Conservation (phyloP, 768 basidiomycete species). For the Cubamyces lactineus region DNA sequence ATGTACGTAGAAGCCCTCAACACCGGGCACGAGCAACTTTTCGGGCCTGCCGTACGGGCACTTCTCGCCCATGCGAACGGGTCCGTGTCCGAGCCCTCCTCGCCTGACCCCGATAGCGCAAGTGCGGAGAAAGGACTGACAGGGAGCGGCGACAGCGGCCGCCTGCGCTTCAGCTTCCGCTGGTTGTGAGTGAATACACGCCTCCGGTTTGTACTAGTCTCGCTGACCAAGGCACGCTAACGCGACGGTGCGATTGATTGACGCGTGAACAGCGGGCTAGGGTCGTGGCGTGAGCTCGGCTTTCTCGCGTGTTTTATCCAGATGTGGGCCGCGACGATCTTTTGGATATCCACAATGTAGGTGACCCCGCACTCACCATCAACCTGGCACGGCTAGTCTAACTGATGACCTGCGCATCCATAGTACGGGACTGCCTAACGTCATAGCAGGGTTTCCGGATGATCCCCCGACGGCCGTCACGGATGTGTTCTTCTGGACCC, state of each 20-base stretch:
- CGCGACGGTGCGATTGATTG: constrained; percentile 32
- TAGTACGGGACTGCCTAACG: constrained; percentile 46
- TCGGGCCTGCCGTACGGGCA: constrained; percentile 39
- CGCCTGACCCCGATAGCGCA: constrained; percentile 4
- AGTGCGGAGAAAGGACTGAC: constrained; percentile 9
- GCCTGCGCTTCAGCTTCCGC: constrained; percentile 12
- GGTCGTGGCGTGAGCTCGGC: constrained; percentile 45
- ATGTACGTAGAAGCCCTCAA: constrained; percentile 61
- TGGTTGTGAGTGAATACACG: constrained; percentile 32
- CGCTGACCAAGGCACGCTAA: constrained; percentile 43
- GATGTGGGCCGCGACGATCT: constrained; percentile 57
- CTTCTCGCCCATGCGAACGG: constrained; percentile 15
- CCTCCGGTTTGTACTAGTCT: constrained; percentile 35
- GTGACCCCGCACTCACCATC: constrained; percentile 7
- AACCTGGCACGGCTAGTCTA: background rate
- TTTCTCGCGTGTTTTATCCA: constrained; percentile 56
- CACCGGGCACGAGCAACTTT: constrained; percentile 43
- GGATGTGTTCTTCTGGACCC: constrained; percentile 62
- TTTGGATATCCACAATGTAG: constrained; percentile 52
- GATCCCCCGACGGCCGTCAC: constrained; percentile 35
- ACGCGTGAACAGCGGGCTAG: constrained; percentile 23
- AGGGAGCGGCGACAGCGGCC: constrained; percentile 1
- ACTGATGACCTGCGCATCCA: background rate
- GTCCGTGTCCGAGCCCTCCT: constrained; percentile 1
- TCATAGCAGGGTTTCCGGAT: constrained; percentile 38